Conservation (phyloP, 345 rosid genomes). For the Arabidopsis arenosa region DNA sequence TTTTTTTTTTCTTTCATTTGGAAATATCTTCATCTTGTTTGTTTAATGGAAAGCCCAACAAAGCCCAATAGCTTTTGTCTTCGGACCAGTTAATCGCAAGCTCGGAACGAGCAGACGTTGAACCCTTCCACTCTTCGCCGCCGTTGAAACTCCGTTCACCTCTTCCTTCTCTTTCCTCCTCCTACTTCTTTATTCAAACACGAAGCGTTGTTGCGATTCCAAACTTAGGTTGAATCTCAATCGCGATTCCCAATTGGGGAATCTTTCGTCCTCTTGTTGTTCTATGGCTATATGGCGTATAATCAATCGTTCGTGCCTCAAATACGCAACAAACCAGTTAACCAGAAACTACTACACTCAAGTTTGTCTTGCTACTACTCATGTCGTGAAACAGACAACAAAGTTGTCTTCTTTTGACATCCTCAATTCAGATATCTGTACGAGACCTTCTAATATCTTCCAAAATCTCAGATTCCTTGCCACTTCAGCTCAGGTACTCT, state of each 20-base stretch:
- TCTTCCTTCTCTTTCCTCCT: too few relatives aligned
- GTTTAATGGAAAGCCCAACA: not conserved
- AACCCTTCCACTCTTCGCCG: slow-evolving; percentile 26
- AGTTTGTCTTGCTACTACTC: slow-evolving; percentile 29
- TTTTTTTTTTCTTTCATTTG: too few relatives aligned
- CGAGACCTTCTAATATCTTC: slow-evolving; percentile 17
- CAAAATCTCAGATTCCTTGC: slow-evolving; percentile 36
- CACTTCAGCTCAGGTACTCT: slow-evolving; percentile 43
- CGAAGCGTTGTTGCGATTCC: too few relatives aligned
- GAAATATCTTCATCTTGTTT: too few relatives aligned
- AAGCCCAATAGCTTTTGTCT: not conserved
- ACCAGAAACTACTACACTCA: slow-evolving; percentile 37
- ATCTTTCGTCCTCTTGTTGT: not conserved
- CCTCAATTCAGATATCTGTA: slow-evolving; percentile 35
- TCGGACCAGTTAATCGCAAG: too few relatives aligned
- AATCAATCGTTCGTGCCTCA: slow-evolving; percentile 37
- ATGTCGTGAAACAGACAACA: slow-evolving; percentile 31
- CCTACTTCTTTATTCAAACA: too few relatives aligned
- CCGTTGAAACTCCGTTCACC: slow-evolving; percentile 29
- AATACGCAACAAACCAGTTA: slow-evolving; percentile 39
- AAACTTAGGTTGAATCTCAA: too few relatives aligned
- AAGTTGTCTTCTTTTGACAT: slow-evolving; percentile 28
- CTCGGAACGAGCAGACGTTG: slow-evolving; percentile 25
- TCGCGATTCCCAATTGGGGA: not conserved
- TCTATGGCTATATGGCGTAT: slow-evolving; percentile 47